These are phyloP conservation scores for Peronospora destructor DNA, from an alignment of 352 stramenopile species.

Conservation along the genomic window DNA sequence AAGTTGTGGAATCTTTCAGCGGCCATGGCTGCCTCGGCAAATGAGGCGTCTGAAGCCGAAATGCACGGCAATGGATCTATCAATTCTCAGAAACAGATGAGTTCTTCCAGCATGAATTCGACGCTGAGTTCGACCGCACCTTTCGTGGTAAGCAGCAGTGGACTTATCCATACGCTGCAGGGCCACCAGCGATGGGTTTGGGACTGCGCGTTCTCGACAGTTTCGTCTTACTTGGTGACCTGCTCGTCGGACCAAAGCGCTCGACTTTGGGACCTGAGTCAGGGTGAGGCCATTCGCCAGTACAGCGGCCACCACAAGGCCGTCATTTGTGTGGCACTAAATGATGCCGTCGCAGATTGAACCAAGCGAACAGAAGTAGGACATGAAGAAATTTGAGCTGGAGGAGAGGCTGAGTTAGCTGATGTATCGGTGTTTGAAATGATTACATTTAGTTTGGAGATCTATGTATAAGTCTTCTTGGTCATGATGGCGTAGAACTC, in stretches of 20 bases:
- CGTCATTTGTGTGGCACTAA: constrained; percentile 84
- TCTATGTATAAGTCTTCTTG: constrained; percentile 88
- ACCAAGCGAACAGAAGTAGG: background rate
- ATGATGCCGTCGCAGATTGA: constrained; percentile 72
- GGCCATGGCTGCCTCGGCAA: constrained; percentile 23
- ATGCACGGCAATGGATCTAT: constrained; percentile 28
- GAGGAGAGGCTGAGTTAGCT: background rate
- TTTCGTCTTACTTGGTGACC: constrained; percentile 96
- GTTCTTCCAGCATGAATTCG: constrained; percentile 30
- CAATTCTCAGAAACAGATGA: constrained; percentile 26
- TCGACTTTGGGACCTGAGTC: constrained; percentile 94
- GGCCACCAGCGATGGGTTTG: constrained; percentile 96
- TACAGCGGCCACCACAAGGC: constrained; percentile 89
- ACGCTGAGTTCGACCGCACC: constrained; percentile 18
- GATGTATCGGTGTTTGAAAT: constrained; percentile 9
- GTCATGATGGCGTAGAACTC: constrained; percentile 99
- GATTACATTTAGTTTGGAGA: constrained; percentile 12
- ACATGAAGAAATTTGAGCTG: background rate
- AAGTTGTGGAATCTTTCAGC: constrained; percentile 81
- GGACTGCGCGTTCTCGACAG: constrained; percentile 96
- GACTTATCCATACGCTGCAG: constrained; percentile 73
- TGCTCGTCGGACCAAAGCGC: constrained; percentile 93
- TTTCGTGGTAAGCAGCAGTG: constrained; percentile 28
- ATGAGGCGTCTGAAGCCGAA: constrained; percentile 16
- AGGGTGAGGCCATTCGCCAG: constrained; percentile 81